phyloP scores from a whole-genome alignment of 2,329 filamentous ascomycete genomes.

The Sarocladium oryzae region DNA sequence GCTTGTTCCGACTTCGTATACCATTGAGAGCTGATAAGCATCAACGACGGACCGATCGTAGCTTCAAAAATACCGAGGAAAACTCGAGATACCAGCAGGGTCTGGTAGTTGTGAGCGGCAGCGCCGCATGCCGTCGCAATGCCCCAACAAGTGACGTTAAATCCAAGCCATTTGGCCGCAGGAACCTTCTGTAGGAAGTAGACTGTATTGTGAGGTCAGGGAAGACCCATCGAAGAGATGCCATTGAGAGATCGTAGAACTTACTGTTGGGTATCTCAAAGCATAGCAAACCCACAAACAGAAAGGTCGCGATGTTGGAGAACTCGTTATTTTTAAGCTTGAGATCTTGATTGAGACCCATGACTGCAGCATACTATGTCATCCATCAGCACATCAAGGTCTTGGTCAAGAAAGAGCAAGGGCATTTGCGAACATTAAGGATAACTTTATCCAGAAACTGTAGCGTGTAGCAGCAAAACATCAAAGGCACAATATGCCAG shows the following conservation, averaged over 20 bases:
- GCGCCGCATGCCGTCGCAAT: constrained; percentile 47
- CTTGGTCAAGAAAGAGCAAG: too few relatives aligned
- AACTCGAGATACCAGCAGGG: constrained; percentile 47
- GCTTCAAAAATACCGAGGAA: constrained; percentile 57
- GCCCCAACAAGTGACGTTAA: constrained; percentile 54
- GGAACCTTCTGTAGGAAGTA: constrained; percentile 55
- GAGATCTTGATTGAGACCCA: constrained; percentile 51
- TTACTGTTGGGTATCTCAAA: constrained; percentile 55
- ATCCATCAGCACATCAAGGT: constrained; percentile 2
- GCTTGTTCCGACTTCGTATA: constrained; percentile 57
- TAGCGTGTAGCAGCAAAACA: constrained; percentile 56
- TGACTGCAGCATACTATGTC: constrained; percentile 55
- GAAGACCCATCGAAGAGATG: background rate
- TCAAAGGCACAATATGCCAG: constrained; percentile 51
- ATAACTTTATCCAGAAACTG: constrained; percentile 60
- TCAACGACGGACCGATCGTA: constrained; percentile 52
- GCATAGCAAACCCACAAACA: constrained; percentile 55
- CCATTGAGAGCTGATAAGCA: constrained; percentile 55
- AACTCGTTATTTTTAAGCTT: constrained; percentile 54
- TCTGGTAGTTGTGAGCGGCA: constrained; percentile 45
- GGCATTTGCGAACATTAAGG: constrained; percentile 43
- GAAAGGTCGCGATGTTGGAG: constrained; percentile 53
- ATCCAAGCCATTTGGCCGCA: constrained; percentile 53
- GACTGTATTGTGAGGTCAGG: constrained; percentile 19
- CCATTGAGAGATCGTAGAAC: constrained; percentile 11